Base-by-base conservation (phyloP, 2,329 filamentous ascomycete genomes). In the Penicillium polonicum region DNA sequence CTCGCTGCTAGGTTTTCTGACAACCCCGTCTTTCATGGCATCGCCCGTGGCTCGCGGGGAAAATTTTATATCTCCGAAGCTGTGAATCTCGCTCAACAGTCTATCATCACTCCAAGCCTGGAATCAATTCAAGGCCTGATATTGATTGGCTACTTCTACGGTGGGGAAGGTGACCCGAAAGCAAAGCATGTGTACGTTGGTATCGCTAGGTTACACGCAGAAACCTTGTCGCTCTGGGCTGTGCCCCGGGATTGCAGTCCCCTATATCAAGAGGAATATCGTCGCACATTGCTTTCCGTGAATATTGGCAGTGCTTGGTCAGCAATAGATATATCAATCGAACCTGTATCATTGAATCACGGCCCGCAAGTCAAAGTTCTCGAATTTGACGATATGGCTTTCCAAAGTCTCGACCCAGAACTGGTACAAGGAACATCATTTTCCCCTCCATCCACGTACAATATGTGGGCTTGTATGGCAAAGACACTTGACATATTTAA, bases 1-100 rank as follows among this genome's bases (percentile, higher is more conserved):
- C 52, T 67, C 19, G 59, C 64, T 59, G 65, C 64, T 19, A 60
- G 65, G 60, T 65, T 60, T 44, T 67, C 65, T 4, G 48, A 58
- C 23, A 58, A 64, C 29, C 29, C 29, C 12, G 29, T 13, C 12
- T 31, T 31, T 13, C 29, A 31, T 31, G 29, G 29, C 12, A 31
- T 31, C 29, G 3, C 44, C 49, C 62, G 60, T 29, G 62, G 54
- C 27, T 36, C 50, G 15, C 65, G 64, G 29, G 64, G 65, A 4
- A 56, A 58, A 12, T 5, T 52, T 2, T 66, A 59, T 29, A 55
- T 53, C 3, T 48, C 45, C 4, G 59, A 62, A 43, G 64, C 61
- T 12, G 53, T 53, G 42, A 51, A 53, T 21, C 55, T 62, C 4
- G 53, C 55, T 19, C 61, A 65, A 19, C 46, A 58, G 31, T 36